Conservation (phyloP, 352 stramenopile genomes). For the Globisporangium irregulare region DNA sequence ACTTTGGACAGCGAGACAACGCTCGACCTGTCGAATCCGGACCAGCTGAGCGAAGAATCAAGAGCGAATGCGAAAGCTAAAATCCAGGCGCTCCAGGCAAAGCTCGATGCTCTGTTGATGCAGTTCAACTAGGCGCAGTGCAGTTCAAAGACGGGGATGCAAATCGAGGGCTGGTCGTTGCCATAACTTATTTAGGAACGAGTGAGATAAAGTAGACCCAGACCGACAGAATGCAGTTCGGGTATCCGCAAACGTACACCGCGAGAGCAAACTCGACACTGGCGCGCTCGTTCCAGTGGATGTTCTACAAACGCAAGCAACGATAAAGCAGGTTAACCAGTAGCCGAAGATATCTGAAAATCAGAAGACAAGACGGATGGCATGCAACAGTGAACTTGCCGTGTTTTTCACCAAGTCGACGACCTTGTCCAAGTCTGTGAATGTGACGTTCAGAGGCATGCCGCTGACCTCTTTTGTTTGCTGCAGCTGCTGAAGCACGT, state of each 20-base stretch:
- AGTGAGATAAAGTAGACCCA: constrained; percentile 92
- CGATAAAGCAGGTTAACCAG: constrained; percentile 9
- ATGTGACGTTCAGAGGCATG: constrained; percentile 84
- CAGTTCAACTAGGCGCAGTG: constrained; percentile 42
- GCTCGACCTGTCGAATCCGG: constrained; percentile 61
- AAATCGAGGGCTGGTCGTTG: background rate
- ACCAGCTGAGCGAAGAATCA: constrained; percentile 55
- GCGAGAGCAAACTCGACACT: constrained; percentile 90
- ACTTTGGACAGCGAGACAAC: constrained; percentile 59
- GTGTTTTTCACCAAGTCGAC: constrained; percentile 83
- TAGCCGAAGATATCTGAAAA: background rate
- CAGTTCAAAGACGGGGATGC: background rate
- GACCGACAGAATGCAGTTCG: constrained; percentile 87
- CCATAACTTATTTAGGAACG: constrained; percentile 24
- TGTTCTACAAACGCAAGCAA: constrained; percentile 46
- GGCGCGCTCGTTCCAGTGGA: constrained; percentile 83
- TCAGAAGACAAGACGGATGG: background rate
- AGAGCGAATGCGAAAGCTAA: constrained; percentile 57
- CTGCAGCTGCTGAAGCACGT: constrained; percentile 31
- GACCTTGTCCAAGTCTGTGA: constrained; percentile 82
- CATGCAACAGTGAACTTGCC: constrained; percentile 34
- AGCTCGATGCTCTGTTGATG: constrained; percentile 57
- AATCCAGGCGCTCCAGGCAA: constrained; percentile 64
- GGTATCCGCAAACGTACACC: constrained; percentile 83
- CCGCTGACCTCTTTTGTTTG: constrained; percentile 62